These are phyloP conservation scores for Exophiala lecanii-corni DNA, from an alignment of 2,329 filamentous ascomycete genomes.

Conservation along the genomic window DNA sequence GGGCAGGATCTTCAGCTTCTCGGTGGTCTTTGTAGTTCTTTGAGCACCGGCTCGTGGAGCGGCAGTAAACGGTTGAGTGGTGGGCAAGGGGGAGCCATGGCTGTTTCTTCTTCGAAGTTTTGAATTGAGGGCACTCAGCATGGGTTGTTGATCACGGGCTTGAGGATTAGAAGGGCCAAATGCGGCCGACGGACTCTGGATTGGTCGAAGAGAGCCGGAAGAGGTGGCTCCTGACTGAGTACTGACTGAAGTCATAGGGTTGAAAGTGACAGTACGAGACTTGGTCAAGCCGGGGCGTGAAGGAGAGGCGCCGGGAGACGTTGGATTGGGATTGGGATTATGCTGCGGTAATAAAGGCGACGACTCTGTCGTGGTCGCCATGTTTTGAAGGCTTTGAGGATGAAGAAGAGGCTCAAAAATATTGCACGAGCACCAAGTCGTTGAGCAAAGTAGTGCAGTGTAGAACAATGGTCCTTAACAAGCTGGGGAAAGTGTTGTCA, in stretches of 20 bases:
- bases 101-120: conserved; percentile 84
- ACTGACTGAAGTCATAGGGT: conserved; percentile 42
- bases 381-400: conserved; percentile 5
- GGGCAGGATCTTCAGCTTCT: conserved; percentile 95
- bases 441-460: no score
- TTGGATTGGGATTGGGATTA: conserved; percentile 17
- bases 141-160: conserved; percentile 46
- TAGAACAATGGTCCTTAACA: no score
- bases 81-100: conserved; percentile 58
- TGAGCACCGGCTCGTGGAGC: conserved; percentile 82
- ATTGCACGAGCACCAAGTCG: no score
- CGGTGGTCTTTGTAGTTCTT: conserved; percentile 87
- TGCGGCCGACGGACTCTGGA: conserved; percentile 37
- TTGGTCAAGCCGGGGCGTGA: conserved; percentile 32
- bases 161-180: conserved; percentile 29
- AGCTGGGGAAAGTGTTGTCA: no score
- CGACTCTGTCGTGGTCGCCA: conserved; percentile 37
- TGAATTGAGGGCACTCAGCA: conserved; percentile 77
- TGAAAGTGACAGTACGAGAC: conserved; percentile 45
- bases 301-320: conserved; percentile 13
- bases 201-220: conserved; percentile 38
- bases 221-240: conserved; percentile 39
- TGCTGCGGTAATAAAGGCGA: conserved; percentile 40
- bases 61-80: conserved; percentile 37
- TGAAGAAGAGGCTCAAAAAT: no score